Percentiles rank a stretch among this genome's conserved stretches.
phyloP scores from a whole-genome alignment of 225 moss, liverwort and hornwort species.

The Thuidium tamariscinum region DNA sequence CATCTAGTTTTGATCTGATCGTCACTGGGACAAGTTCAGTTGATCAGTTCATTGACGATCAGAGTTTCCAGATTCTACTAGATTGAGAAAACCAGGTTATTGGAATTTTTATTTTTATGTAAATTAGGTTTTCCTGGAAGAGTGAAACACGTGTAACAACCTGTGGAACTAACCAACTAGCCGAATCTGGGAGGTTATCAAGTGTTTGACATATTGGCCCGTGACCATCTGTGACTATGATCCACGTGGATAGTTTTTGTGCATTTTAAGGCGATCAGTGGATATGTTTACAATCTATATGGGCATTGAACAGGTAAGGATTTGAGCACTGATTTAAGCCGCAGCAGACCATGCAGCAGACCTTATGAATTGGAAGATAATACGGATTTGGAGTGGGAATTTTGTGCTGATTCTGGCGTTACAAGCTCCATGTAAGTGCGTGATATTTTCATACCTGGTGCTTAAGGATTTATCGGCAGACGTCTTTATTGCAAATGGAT shows the following conservation, averaged over 20 bases:
- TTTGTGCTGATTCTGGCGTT: constrained; percentile 16
- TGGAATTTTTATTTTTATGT: background rate
- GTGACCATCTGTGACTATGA: background rate
- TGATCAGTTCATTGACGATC: background rate
- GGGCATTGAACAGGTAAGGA: constrained; percentile 43
- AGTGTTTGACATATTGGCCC: background rate
- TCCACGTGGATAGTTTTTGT: background rate
- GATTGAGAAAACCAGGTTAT: background rate
- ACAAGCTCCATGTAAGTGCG: constrained; percentile 26
- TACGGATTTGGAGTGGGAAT: constrained; percentile 64
- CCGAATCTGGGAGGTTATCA: background rate
- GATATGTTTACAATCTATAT: background rate
- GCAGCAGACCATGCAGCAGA: constrained; percentile 50
- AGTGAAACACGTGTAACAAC: background rate
- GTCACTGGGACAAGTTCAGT: background rate
- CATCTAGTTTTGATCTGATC: background rate
- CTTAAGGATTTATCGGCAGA: background rate
- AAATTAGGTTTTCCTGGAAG: background rate
- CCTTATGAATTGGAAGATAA: constrained; percentile 32
- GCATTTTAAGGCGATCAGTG: background rate
- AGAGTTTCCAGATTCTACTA: background rate
- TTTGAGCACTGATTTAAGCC: constrained; percentile 63
- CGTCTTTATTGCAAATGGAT: background rate
- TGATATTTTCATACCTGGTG: background rate
- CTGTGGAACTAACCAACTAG: background rate